Base-by-base conservation (phyloP, 495 filamentous ascomycete genomes). In the Lophiostoma macrostomum region DNA sequence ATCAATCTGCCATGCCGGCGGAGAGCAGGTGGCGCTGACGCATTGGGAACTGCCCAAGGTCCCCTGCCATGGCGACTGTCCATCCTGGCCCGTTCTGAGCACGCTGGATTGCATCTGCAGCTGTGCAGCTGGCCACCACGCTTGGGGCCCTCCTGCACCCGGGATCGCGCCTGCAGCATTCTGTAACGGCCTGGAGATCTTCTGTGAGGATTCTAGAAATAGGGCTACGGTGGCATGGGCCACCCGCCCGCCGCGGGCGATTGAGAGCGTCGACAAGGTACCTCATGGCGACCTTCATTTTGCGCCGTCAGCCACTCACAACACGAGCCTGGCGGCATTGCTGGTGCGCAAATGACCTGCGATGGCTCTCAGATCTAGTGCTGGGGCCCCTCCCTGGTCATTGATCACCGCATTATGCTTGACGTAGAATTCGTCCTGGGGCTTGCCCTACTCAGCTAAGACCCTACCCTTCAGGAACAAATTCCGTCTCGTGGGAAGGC, bases 341-440 rank as follows among this genome's bases (percentile, higher is more conserved):
- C 50, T 54, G 40, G 40, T 46, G 47, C 47, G 48, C 32, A 64
- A 61, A 61, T 64, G 58, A 64, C 56, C 47, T 52, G 38, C 60
- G 55, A 63, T 56, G 32, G 37, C 60, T 52, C 43, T 58, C 45
- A 59, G 56, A 64, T 64, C 60, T 37, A 53, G 60, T 56, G 56
- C 60, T 57, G 47, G 61, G 43, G 16, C 37, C 30, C 53, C 24
- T 32, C 58, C 61, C 61, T 37, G 46, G 61, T 46, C 58, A 63
- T 47, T 60, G 63, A 64, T 63, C 62, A 67, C 63, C 60, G 65
- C 65, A 67, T 67, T 65, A 64, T 67, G 65, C 63, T 61, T 61
- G 63, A 58, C 51, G 56, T 53, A 65, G 65, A 65, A 65, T 65
- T 36, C 45, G 65, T 61, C 63, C 52, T 54, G 42, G 38, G 52